phyloP scores from a whole-genome alignment of 495 filamentous ascomycete species.

The Xylaria castorea region DNA sequence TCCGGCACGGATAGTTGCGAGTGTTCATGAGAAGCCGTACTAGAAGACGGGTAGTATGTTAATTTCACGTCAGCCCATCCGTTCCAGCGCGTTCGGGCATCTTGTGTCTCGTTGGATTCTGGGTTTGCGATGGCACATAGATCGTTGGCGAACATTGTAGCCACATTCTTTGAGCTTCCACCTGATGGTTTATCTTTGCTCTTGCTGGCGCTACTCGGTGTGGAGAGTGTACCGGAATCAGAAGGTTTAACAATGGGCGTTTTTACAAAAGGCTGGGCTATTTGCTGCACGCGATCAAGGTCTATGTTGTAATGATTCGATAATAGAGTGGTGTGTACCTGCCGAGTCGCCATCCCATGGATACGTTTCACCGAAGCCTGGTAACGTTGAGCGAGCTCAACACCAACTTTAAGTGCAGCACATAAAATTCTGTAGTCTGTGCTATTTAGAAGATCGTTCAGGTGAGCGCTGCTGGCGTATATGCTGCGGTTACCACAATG shows the following conservation, averaged over 20 bases:
- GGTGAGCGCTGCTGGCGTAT: conserved; percentile 85
- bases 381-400: conserved; percentile 89
- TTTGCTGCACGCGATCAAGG: conserved; percentile 81
- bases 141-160: conserved; percentile 76
- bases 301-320: conserved; percentile 94
- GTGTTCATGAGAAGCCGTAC: conserved; percentile 31
- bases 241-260: conserved; percentile 53
- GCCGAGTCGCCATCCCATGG: conserved; percentile 55
- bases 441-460: conserved; percentile 86
- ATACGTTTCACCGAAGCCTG: conserved; percentile 82
- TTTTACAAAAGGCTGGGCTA: conserved; percentile 84
- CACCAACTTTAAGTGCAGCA: conserved; percentile 74
- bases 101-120: conserved; percentile 44
- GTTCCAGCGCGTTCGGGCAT: conserved; percentile 43
- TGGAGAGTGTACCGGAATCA: conserved; percentile 47
- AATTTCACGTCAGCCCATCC: conserved; percentile 60
- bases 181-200: conserved; percentile 70
- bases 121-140: conserved; percentile 69
- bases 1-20: conserved; percentile 34
- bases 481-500: conserved; percentile 97
- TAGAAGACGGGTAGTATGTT: conserved; percentile 51
- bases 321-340: conserved; percentile 74
- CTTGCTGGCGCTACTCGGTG: conserved; percentile 61
- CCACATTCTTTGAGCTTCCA: conserved; percentile 47
- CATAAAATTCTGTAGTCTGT: conserved; percentile 79